Percentiles rank a stretch among this genome's conserved stretches.
phyloP scores from a whole-genome alignment of 805 yeast genomes.

The Candida parachauliodes region DNA sequence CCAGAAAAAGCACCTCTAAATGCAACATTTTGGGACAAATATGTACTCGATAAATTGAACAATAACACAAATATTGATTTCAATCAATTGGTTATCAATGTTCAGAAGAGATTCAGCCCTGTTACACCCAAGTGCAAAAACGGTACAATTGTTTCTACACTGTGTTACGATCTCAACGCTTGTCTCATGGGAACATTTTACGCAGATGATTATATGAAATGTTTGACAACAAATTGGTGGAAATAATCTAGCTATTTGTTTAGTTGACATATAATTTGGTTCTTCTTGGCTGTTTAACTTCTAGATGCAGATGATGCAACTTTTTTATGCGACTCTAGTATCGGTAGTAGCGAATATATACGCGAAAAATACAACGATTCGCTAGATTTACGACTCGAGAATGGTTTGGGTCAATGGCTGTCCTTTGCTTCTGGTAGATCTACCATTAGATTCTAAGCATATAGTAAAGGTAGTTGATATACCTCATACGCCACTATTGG shows the following conservation, averaged over 20 bases:
- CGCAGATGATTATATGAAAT: slow-evolving; percentile 13
- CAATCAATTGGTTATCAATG: slow-evolving; percentile 48
- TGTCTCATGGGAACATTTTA: slow-evolving; percentile 12
- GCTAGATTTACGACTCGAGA: background rate
- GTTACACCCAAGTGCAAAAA: slow-evolving; percentile 45
- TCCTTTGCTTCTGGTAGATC: slow-evolving; percentile 26
- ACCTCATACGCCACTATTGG: slow-evolving; percentile 26
- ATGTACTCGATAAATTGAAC: slow-evolving; percentile 45
- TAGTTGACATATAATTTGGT: no score
- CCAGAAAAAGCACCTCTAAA: slow-evolving; percentile 57
- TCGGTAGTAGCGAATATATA: no score
- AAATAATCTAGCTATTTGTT: no score
- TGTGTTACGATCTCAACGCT: slow-evolving; percentile 18
- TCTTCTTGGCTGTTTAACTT: no score
- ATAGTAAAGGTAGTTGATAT: slow-evolving; percentile 21
- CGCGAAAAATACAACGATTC: background rate
- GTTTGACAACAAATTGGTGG: slow-evolving; percentile 8
- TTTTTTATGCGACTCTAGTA: no score
- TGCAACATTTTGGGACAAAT: slow-evolving; percentile 61
- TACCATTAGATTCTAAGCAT: slow-evolving; percentile 16
- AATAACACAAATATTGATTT: slow-evolving; percentile 31
- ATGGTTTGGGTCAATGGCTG: slow-evolving; percentile 38
- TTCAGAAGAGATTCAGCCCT: slow-evolving; percentile 54
- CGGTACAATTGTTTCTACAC: slow-evolving; percentile 17
- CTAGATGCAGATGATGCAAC: no score